Percentiles rank a stretch among this genome's conserved stretches.
Conservation (phyloP, 2,329 filamentous ascomycete genomes). For the Trematosphaeria pertusa region DNA sequence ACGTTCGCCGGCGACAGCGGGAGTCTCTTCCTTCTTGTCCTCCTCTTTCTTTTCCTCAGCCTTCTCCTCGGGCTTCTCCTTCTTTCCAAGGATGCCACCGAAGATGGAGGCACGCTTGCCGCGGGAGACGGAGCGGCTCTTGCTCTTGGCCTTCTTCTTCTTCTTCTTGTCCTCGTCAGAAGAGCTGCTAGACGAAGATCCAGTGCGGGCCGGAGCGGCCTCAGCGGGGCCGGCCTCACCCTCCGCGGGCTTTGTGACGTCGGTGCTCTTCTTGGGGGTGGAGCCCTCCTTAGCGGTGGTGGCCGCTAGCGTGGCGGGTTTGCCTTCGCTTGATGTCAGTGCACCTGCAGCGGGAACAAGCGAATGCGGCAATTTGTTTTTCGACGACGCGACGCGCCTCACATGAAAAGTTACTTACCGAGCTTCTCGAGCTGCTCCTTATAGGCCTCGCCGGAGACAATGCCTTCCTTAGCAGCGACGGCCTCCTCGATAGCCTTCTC, state of each 20-base stretch:
- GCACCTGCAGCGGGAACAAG: constrained; percentile 36
- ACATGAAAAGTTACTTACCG: constrained; percentile 54
- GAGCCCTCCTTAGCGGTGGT: constrained; percentile 48
- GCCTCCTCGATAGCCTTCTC: constrained; percentile 85
- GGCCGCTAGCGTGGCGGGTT: constrained; percentile 50
- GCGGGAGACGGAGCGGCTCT: constrained; percentile 67
- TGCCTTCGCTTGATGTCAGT: constrained; percentile 49
- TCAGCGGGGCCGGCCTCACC: constrained; percentile 30
- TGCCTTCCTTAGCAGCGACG: constrained; percentile 76
- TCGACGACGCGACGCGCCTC: constrained; percentile 26
- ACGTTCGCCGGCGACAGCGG: constrained; percentile 43
- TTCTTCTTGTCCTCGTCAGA: constrained; percentile 57
- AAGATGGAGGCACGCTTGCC: constrained; percentile 67
- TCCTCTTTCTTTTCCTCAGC: constrained; percentile 53
- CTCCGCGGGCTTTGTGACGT: constrained; percentile 50
- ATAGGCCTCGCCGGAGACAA: constrained; percentile 84
- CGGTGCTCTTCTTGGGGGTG: constrained; percentile 56
- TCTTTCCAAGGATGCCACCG: constrained; percentile 66
- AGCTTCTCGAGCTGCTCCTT: constrained; percentile 82
- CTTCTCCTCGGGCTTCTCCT: constrained; percentile 59
- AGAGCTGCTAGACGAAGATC: constrained; percentile 48
- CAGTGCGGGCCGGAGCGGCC: constrained; percentile 43
- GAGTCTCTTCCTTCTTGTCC: constrained; percentile 39
- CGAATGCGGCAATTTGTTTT: constrained; percentile 34
- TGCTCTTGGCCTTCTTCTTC: constrained; percentile 57